These are phyloP conservation scores for Handroanthus guayacan DNA, from an alignment of 257 asterid species.

Conservation along the genomic window DNA sequence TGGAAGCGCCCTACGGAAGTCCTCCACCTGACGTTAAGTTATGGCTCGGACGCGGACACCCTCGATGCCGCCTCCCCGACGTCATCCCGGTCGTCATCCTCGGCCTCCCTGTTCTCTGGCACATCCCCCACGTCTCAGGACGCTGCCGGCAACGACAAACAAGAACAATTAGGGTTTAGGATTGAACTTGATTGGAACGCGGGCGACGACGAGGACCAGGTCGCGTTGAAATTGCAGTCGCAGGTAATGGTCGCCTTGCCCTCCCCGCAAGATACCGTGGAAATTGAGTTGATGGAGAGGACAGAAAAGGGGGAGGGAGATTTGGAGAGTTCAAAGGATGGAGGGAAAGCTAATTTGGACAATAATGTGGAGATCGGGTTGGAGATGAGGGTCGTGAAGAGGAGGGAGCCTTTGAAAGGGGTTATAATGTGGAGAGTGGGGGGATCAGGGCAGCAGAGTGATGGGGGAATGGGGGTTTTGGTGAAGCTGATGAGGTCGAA, in stretches of 20 bases:
- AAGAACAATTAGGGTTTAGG: conserved; percentile 62
- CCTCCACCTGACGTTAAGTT: conserved; percentile 84
- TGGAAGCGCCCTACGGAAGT: conserved; percentile 95
- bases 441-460: conserved; percentile 90
- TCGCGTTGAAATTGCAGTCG: conserved; percentile 86
- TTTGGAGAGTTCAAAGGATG: conserved; percentile 20
- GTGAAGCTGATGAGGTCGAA: conserved; percentile 81
- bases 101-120: conserved; percentile 51
- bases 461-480: conserved; percentile 87
- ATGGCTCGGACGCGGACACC: conserved; percentile 74
- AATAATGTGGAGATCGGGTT: conserved; percentile 51
- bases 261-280: conserved; percentile 81
- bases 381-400: conserved; percentile 83
- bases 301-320: conserved; percentile 15
- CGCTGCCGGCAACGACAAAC: conserved; percentile 37
- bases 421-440: conserved; percentile 75
- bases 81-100: conserved; percentile 68
- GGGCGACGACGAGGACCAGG: conserved; percentile 93
- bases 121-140: conserved; percentile 59
- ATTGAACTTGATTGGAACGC: conserved; percentile 91
- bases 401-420: conserved; percentile 83
- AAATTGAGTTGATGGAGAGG: conserved; percentile 64
- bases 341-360: conserved; percentile 40
- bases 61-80: conserved; percentile 71
- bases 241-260: conserved; percentile 99